Conservation (phyloP, 106 monocot species). For the Platanthera guangdongensis region DNA sequence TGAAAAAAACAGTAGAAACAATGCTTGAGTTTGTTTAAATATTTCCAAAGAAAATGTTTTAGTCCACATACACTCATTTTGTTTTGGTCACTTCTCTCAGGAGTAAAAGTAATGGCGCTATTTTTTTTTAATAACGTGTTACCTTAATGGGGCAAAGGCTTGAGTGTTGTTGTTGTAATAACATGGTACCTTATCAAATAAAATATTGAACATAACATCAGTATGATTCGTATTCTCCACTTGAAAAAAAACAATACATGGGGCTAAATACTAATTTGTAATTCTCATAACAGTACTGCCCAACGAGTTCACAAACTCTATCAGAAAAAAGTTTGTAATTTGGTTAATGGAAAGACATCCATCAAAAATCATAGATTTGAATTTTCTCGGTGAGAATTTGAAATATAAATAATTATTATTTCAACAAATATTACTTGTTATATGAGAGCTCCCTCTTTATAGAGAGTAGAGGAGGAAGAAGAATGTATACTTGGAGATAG, state of each 20-base stretch:
- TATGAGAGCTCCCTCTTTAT: too few species aligned
- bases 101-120: too few species aligned
- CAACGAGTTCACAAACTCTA: neutral
- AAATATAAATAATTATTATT: too few species aligned
- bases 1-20: neutral
- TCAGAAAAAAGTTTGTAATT: neutral
- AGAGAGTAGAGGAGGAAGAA: too few species aligned
- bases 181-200: neutral
- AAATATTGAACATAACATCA: neutral
- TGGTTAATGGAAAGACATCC: neutral
- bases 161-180: too few species aligned
- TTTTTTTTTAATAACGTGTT: too few species aligned
- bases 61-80: too few species aligned
- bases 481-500: too few species aligned
- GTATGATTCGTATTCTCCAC: neutral
- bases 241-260: neutral
- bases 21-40: neutral
- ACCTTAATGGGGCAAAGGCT: too few species aligned
- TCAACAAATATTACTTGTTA: too few species aligned
- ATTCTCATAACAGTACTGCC: neutral
- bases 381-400: neutral
- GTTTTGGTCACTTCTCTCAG: too few species aligned
- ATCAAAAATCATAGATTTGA: neutral
- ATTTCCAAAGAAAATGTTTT: too few species aligned
- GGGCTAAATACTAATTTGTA: neutral